Conservation (phyloP, 441 rosid species). For the Brassica hybrid region DNA sequence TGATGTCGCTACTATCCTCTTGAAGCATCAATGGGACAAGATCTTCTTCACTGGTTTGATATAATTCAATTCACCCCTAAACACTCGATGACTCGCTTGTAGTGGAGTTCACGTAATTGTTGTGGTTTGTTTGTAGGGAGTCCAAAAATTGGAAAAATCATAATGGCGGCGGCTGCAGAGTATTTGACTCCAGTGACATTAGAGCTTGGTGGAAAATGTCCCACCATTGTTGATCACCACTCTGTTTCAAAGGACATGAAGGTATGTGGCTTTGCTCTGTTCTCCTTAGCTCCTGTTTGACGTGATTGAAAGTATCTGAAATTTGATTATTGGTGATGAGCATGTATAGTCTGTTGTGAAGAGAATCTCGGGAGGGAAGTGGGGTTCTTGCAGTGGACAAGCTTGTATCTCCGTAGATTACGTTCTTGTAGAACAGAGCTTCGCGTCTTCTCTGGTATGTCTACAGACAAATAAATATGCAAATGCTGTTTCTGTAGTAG, state of each 20-base stretch:
- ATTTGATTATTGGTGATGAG: slow-evolving; percentile 44
- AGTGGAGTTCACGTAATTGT: background rate
- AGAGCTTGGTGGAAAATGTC: slow-evolving; percentile 92
- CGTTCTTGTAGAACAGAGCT: slow-evolving; percentile 63
- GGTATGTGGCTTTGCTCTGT: slow-evolving; percentile 44
- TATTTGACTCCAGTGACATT: slow-evolving; percentile 85
- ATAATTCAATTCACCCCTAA: background rate
- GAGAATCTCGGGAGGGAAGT: slow-evolving; percentile 77
- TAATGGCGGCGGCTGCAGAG: slow-evolving; percentile 79
- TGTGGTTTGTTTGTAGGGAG: slow-evolving; percentile 58
- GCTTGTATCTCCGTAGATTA: slow-evolving; percentile 79
- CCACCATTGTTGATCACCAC: slow-evolving; percentile 64
- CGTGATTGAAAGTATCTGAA: slow-evolving; percentile 12
- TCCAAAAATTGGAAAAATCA: slow-evolving; percentile 61
- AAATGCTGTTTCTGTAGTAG: background rate
- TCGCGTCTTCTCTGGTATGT: slow-evolving; percentile 59
- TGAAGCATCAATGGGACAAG: slow-evolving; percentile 83
- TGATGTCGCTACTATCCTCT: slow-evolving; percentile 57
- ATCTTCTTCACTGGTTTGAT: slow-evolving; percentile 79
- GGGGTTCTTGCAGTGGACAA: slow-evolving; percentile 84
- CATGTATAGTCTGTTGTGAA: slow-evolving; percentile 46
- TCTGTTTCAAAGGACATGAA: slow-evolving; percentile 51
- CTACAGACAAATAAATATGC: background rate
- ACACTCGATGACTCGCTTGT: background rate
- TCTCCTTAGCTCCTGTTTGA: background rate